phyloP scores from a whole-genome alignment of 345 rosid species.

The Cardamine chenopodiifolia region DNA sequence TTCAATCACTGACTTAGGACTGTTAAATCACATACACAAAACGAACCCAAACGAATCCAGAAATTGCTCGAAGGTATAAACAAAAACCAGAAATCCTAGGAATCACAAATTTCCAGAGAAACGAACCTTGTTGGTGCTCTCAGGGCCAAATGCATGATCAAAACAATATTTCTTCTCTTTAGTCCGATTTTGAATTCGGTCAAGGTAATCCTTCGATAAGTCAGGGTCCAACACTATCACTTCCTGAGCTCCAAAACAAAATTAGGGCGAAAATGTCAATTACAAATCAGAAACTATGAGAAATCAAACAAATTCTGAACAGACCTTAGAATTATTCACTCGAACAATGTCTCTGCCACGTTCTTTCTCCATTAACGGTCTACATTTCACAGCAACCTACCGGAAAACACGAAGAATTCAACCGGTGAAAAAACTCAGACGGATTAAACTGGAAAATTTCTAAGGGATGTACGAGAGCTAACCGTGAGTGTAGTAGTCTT shows the following conservation, averaged over 20 bases:
- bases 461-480: slow-evolving; percentile 7
- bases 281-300: slow-evolving; percentile 12
- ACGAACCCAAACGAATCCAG: slow-evolving; percentile 3
- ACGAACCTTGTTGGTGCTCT: slow-evolving; percentile 54
- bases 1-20: slow-evolving; percentile 12
- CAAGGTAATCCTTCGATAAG: slow-evolving; percentile 80
- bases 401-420: slow-evolving; percentile 14
- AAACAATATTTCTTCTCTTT: slow-evolving; percentile 84
- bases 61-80: not conserved
- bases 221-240: slow-evolving; percentile 88
- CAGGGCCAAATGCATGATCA: slow-evolving; percentile 83
- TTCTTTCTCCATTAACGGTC: slow-evolving; percentile 64
- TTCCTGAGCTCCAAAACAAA: slow-evolving; percentile 52
- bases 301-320: not conserved
- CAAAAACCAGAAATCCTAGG: not conserved
- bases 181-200: slow-evolving; percentile 76
- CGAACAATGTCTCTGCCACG: slow-evolving; percentile 78
- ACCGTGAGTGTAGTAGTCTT: slow-evolving; percentile 71
- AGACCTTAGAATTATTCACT: slow-evolving; percentile 63
- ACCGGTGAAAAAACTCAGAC: not conserved
- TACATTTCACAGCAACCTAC: slow-evolving; percentile 91
- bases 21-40: slow-evolving; percentile 1
- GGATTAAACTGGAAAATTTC: not conserved
- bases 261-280: slow-evolving; percentile 27
- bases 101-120: slow-evolving; percentile 43